Percentiles rank a stretch among this genome's conserved stretches.
Conservation (phyloP, 768 basidiomycete species). For the Boletus reticuloceps region DNA sequence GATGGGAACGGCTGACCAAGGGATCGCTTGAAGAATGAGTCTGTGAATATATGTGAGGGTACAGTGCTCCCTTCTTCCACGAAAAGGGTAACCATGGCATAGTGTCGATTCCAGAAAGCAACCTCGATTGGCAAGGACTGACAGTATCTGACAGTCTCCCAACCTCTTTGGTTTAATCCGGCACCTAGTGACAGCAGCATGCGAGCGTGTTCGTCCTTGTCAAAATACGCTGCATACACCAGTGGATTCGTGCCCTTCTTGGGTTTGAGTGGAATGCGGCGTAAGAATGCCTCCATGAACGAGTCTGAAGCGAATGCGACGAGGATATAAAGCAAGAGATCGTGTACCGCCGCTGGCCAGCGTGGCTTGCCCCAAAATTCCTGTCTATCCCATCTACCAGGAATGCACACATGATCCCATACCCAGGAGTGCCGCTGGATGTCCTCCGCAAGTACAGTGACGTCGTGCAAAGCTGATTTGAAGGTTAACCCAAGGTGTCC, state of each 20-base stretch:
- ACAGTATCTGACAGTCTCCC: neutral
- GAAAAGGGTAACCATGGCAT: neutral
- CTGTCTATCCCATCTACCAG: neutral
- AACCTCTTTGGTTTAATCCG: neutral
- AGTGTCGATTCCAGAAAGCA: neutral
- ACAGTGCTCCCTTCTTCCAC: neutral
- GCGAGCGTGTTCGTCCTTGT: neutral
- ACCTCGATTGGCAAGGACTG: neutral
- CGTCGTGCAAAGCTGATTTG: neutral
- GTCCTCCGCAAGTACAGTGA: neutral
- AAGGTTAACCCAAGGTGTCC: neutral
- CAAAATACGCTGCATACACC: conserved; percentile 1
- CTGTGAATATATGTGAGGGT: neutral
- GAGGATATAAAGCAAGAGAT: neutral
- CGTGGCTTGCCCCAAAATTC: neutral
- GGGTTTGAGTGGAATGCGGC: neutral
- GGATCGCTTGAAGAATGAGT: neutral
- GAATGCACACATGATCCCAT: neutral
- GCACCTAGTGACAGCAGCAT: neutral
- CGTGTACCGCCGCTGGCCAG: neutral
- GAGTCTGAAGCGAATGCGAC: neutral
- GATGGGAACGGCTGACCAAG: neutral
- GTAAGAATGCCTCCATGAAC: neutral
- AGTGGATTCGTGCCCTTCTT: conserved; percentile 4
- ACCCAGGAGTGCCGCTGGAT: neutral